Base-by-base conservation (phyloP, 805 yeast species). In the Cyberlindnera samutprakarnensis region DNA sequence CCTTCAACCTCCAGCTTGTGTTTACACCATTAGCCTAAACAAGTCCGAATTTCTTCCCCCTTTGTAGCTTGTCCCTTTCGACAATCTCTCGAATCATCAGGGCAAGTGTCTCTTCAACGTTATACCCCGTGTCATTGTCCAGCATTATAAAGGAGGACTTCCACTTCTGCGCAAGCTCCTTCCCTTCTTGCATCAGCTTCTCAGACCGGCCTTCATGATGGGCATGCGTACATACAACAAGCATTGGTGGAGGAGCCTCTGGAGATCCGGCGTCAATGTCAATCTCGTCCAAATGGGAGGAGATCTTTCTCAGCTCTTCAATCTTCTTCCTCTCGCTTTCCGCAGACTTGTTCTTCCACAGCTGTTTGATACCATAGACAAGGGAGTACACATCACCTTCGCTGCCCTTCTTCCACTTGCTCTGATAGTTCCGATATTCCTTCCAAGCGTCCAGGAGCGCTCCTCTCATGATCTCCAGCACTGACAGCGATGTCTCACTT, bases 401-500 rank as follows among this genome's bases (percentile, higher is more conserved):
- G 45, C 72, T 64, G 3, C 86, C 85, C 25, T 61, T 59, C 30
- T 73, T 68, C 80, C 85, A 75, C 21, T 62, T 61, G 16, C 56
- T 59, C 39, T 69, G 68, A 47, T 72, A 81, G 8, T 64, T 61
- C 33, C 69, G 53, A 46, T 66, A 81, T 46, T 79, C 87, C 21
- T 59, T 64, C 92, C 92, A 81, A 1, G 88, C 90, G 39, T 80
- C 86, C 10, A 66, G 63, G 14, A 81, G 62, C 1, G 83, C 72
- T 5, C 62, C 64, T 42, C 75, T 66, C 36, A 80, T 70, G 1
- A 66, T 57, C 18, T 70, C 54, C 21, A 64, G 33, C 4, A 59
- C 32, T 2, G 31, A 26, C 6, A 53, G 23, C 1, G 56, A 38
- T 12, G 43, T 43, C 4, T 43, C 47, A 12, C 21, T n/a, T 2